Percentiles rank a stretch among this genome's conserved stretches.
These are phyloP conservation scores for Vanderwaltozyma yarrowii DNA, from an alignment of 805 yeast genomes.

Conservation along the genomic window DNA sequence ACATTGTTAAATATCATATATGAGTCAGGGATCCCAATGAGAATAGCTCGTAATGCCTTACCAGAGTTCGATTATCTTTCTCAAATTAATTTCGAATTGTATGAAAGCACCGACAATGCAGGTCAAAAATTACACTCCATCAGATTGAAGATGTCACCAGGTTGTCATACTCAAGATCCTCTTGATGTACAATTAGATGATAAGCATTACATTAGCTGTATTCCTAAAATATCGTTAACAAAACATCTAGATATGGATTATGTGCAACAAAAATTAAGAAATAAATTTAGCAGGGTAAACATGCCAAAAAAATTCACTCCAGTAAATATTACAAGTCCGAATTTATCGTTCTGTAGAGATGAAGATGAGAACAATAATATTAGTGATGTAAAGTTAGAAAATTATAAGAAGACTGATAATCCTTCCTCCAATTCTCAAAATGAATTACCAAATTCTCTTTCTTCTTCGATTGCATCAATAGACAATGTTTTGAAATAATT, in stretches of 20 bases:
- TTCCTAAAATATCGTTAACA: slow-evolving; percentile 81
- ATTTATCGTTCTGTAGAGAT: slow-evolving; percentile 21
- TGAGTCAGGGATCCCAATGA: slow-evolving; percentile 90
- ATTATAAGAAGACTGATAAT: neutral
- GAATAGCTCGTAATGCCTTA: slow-evolving; percentile 85
- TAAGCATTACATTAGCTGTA: slow-evolving; percentile 93
- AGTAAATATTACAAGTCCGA: slow-evolving; percentile 72
- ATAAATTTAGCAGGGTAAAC: slow-evolving; percentile 75
- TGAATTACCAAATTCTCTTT: slow-evolving; percentile 4
- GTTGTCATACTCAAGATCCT: slow-evolving; percentile 97
- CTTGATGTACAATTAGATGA: slow-evolving; percentile 93
- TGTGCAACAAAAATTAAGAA: slow-evolving; percentile 68
- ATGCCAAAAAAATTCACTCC: slow-evolving; percentile 89
- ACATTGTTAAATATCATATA: slow-evolving; percentile 83
- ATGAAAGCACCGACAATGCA: slow-evolving; percentile 64
- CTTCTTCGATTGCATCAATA: slow-evolving; percentile 12
- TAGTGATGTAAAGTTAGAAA: slow-evolving; percentile 1
- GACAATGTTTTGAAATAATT: slow-evolving; percentile 7
- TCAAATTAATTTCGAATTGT: slow-evolving; percentile 87
- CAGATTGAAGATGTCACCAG: slow-evolving; percentile 88
- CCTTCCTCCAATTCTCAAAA: neutral
- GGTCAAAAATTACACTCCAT: slow-evolving; percentile 80
- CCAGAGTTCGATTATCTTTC: slow-evolving; percentile 95
- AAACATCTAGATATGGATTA: slow-evolving; percentile 89
- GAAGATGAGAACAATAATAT: neutral